phyloP scores from a whole-genome alignment of 2,329 filamentous ascomycete species.

The Diaporthe humulicola region DNA sequence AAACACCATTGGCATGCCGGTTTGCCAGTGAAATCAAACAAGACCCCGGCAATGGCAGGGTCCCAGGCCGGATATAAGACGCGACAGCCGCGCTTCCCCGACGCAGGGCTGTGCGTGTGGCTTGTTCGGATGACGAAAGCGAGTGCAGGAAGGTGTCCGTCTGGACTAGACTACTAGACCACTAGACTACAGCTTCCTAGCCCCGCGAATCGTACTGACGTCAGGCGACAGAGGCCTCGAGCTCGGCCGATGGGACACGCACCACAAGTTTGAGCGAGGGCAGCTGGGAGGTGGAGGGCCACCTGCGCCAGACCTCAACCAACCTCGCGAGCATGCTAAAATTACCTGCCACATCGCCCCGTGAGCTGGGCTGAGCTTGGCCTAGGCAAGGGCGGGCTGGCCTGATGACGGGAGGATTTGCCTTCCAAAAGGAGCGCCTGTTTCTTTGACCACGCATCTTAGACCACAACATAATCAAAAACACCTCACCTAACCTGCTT shows the following conservation, averaged over 20 bases:
- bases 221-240: slow-evolving; percentile 30
- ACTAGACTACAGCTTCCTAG: background rate
- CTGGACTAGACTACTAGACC: no score
- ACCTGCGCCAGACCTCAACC: slow-evolving; percentile 13
- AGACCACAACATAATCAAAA: slow-evolving; percentile 14
- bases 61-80: slow-evolving; percentile 2
- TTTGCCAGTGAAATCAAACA: background rate
- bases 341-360: slow-evolving; percentile 6
- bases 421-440: background rate
- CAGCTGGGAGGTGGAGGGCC: background rate
- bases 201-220: slow-evolving; percentile 32
- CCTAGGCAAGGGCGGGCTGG: slow-evolving; percentile 19
- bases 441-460: background rate
- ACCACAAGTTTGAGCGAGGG: background rate
- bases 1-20: background rate
- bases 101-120: background rate
- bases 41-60: slow-evolving; percentile 4
- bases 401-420: slow-evolving; percentile 31
- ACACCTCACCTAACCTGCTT: background rate
- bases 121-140: slow-evolving; percentile 22
- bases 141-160: background rate
- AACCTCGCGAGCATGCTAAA: background rate
- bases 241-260: slow-evolving; percentile 23
- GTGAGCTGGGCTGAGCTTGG: slow-evolving; percentile 2
- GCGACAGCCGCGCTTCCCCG: background rate